Evolutionary conservation across 2,329 filamentous ascomycete species (phyloP), one percentile per base, ranked within the genome.

Genomic region (Xylariaceae sp.): DNA sequence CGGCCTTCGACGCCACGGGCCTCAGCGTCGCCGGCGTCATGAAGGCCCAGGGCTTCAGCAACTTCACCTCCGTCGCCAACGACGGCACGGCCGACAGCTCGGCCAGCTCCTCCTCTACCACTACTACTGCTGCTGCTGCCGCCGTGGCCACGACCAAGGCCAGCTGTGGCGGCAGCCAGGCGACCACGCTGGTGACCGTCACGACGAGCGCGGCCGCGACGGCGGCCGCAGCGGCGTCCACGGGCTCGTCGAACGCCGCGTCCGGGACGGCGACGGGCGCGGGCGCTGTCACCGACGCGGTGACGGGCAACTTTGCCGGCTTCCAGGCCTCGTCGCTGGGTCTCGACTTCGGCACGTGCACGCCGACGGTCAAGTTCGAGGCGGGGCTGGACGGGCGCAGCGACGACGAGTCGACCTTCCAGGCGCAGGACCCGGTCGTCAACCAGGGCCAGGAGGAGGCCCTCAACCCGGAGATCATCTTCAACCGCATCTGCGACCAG

Each of bases 401-500:
- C 10, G 65, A 65, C 14, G 65, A 62, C 36, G 78, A 81, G 57
- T 76, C 71, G 58, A 81, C 79, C 32, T 84, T 83, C 71, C 75
- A 80, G 56, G 71, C 80, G 32, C 70, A 70, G 30, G 79, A 83
- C 52, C 61, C 73, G 7, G 59, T 72, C 13, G 70, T 80, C 37
- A 70, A 74, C 43, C 62, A 75, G 51, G 72, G 72, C 32, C 78
- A 83, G 58, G 59, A 76, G 48, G 79, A 83, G 52, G 77, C 78
- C 7, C 64, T 83, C 29, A 83, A 83, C 71, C 78, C 78, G 36
- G 73, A 75, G 63, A 83, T 83, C 65, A 83, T 83, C 64, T 80
- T 77, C 54, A 82, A 80, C 67, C 72, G 77, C 40, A 76, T 83
- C 55, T 78, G 75, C 58, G 78, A 83, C 57, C 76, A 82, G 61